A percentile compares a stretch with the other conserved stretches of the same genome.
These are phyloP conservation scores for Angomonas deanei DNA, from an alignment of 208 protist species.

Conservation along the genomic window DNA sequence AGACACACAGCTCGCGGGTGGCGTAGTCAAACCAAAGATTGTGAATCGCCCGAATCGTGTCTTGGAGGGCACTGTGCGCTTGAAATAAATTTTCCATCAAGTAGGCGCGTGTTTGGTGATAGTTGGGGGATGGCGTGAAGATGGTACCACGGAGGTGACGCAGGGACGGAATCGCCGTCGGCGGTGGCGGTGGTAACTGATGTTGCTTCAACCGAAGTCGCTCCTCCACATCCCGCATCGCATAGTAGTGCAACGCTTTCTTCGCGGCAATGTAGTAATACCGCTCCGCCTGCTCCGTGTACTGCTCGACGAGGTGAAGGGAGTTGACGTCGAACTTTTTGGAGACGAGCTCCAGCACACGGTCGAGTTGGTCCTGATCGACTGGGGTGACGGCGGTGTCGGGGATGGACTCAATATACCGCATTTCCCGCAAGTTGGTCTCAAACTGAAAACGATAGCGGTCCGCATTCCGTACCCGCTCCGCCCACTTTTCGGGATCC, in stretches of 20 bases:
- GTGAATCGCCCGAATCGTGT: slow-evolving; percentile 77
- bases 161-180: slow-evolving; percentile 35
- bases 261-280: slow-evolving; percentile 83
- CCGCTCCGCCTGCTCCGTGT: slow-evolving; percentile 62
- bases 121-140: slow-evolving; percentile 82
- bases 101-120: slow-evolving; percentile 39
- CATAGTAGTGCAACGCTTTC: slow-evolving; percentile 70
- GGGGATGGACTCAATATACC: slow-evolving; percentile 75
- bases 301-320: slow-evolving; percentile 73
- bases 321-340: slow-evolving; percentile 62
- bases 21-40: slow-evolving; percentile 72
- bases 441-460: slow-evolving; percentile 71
- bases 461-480: slow-evolving; percentile 66
- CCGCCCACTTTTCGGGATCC: slow-evolving; percentile 59
- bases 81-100: slow-evolving; percentile 87
- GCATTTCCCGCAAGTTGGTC: slow-evolving; percentile 50
- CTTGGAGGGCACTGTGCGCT: slow-evolving; percentile 75
- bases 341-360: slow-evolving; percentile 72
- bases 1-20: slow-evolving; percentile 49
- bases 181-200: slow-evolving; percentile 26
- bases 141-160: slow-evolving; percentile 68
- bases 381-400: slow-evolving; percentile 55
- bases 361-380: slow-evolving; percentile 80
- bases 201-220: slow-evolving; percentile 48
- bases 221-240: slow-evolving; percentile 47